Conservation (phyloP, 345 rosid species). For the Acer saccharum region DNA sequence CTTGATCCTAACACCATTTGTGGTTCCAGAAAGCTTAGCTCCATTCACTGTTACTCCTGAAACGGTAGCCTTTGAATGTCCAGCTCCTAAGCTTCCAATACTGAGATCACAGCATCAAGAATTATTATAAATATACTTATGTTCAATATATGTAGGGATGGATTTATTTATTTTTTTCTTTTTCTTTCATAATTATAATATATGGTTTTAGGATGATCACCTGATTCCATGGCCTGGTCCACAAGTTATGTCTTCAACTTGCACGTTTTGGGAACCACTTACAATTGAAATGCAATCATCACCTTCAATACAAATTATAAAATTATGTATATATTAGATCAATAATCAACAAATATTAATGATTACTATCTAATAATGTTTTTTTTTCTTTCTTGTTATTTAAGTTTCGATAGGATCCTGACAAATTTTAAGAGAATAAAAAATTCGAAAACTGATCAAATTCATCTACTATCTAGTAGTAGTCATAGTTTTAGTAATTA, state of each 20-base stretch:
- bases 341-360: background rate
- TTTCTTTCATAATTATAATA: no score
- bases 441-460: no score
- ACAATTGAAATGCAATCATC: conserved; percentile 85
- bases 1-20: conserved; percentile 88
- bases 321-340: background rate
- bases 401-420: no score
- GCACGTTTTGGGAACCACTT: conserved; percentile 53
- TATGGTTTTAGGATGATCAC: conserved; percentile 18
- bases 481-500: no score
- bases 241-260: conserved; percentile 50
- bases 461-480: no score
- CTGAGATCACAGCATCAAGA: conserved; percentile 27
- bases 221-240: conserved; percentile 86
- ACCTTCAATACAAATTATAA: conserved; percentile 37
- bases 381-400: no score
- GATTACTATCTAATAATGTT: no score
- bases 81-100: conserved; percentile 78
- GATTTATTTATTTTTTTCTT: no score
- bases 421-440: no score
- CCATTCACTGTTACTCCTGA: conserved; percentile 68
- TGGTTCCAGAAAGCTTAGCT: conserved; percentile 64
- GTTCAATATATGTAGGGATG: no score
- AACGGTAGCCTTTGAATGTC: conserved; percentile 55
- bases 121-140: no score